Evolutionary conservation across 345 rosid species (phyloP), one percentile per base, ranked within the genome.

Genomic region (Arabis alpina): DNA sequence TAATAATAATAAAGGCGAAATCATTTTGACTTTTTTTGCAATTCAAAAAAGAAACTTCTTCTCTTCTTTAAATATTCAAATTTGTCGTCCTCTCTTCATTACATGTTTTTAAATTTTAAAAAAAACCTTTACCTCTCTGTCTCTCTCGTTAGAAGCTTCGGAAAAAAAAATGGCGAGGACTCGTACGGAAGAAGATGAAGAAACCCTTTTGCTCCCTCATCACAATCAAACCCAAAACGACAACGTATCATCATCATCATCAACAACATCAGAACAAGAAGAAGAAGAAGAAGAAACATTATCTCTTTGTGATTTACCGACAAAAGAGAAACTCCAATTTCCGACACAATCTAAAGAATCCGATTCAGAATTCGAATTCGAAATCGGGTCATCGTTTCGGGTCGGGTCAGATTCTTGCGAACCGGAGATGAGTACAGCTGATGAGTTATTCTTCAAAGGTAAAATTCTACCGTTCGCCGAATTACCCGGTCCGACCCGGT

Each of bases 361-460:
- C 15, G 91, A 83, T 40, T 91, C 87, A 3, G 77, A 86, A 42
- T 82, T 84, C 49, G 83, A 88, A 72, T 90, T 90, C 41, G 86
- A 71, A 4, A 64, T 48, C 71, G 71, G 75, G 51, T 70, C 79
- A 25, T 80, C 84, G 10, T 81, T 76, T 19, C 64, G 76, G 64
- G 70, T 52, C 49, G 80, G 75, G 45, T 70, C 83, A 64, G 54
- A 77, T 43, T 73, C 83, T 0, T 65, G 70, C 15, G 81, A 79
- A 40, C 79, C 82, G 42, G 88, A 83, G 60, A 90, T 90, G 87
- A 87, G 88, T 12, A 78, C 87, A 0, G 93, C 96, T 0, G 96
- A 90, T 39, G 92, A 90, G 16, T 79, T 90, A 23, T 90, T 90
- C 81, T 90, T 79, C 49, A 76, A 85, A 69, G 96, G 96, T 10